Percentiles rank a stretch among this genome's conserved stretches.
Evolutionary conservation across 495 filamentous ascomycete genomes (phyloP).

Genomic region (Hypomontagnella monticulosa): DNA sequence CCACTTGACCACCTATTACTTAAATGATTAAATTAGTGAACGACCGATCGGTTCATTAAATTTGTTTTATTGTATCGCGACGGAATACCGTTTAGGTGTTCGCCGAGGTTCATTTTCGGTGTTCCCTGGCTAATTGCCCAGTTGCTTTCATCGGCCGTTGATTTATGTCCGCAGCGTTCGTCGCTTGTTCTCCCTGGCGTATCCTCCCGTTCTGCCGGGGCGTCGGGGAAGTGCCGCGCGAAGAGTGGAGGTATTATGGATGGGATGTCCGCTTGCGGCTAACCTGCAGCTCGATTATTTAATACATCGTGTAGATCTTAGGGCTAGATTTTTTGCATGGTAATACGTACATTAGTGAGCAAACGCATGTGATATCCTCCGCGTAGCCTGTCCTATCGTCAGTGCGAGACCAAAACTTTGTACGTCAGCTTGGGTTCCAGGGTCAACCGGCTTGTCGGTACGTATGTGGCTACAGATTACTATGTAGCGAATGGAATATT

Average conservation of each 20-base stretch:
- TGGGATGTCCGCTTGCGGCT: constrained; percentile 11
- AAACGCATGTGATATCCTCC: too few species aligned
- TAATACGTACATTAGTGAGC: too few species aligned
- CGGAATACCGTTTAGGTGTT: constrained; percentile 17
- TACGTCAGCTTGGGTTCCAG: too few species aligned
- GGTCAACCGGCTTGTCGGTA: too few species aligned
- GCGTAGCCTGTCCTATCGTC: too few species aligned
- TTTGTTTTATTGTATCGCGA: constrained; percentile 29
- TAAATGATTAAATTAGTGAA: neutral
- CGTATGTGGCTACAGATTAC: too few species aligned
- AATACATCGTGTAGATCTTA: too few species aligned
- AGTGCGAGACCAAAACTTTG: too few species aligned
- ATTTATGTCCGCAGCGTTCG: constrained; percentile 39
- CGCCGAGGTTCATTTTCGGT: constrained; percentile 33
- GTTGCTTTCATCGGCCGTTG: constrained; percentile 35
- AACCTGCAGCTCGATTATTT: neutral
- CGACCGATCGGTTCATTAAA: constrained; percentile 12
- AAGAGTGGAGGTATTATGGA: neutral
- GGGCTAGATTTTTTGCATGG: too few species aligned
- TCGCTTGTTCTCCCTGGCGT: neutral
- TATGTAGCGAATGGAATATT: too few species aligned
- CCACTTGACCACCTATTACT: constrained; percentile 1
- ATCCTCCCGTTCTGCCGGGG: constrained; percentile 10
- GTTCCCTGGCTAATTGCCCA: constrained; percentile 14
- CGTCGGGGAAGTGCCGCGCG: constrained; percentile 25